These are phyloP conservation scores for Lactarius sanguifluus DNA, from an alignment of 768 basidiomycete genomes.

Conservation along the genomic window DNA sequence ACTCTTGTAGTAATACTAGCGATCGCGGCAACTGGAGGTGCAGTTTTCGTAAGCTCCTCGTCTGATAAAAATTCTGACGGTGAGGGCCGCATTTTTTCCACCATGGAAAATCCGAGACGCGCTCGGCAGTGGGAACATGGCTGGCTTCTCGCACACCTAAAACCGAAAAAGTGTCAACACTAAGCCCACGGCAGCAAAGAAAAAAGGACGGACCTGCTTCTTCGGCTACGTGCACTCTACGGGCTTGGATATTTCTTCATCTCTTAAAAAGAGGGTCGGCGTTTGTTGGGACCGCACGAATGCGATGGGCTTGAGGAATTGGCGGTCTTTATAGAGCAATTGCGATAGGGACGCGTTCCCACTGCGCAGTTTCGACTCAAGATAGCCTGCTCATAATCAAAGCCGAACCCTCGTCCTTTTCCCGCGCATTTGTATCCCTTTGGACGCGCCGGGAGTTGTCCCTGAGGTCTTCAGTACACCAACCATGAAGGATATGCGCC, in stretches of 20 bases:
- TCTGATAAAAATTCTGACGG: slow-evolving; percentile 23
- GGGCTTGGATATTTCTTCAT: slow-evolving; percentile 63
- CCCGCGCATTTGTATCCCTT: neutral
- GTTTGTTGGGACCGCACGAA: slow-evolving; percentile 64
- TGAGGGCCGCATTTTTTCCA: slow-evolving; percentile 14
- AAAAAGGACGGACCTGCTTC: slow-evolving; percentile 46
- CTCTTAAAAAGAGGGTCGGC: slow-evolving; percentile 48
- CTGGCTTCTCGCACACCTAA: slow-evolving; percentile 51
- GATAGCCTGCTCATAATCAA: neutral
- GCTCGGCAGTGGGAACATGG: slow-evolving; percentile 70
- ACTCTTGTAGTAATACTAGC: too few species aligned
- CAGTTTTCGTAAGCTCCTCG: too few species aligned
- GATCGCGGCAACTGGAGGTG: too few species aligned
- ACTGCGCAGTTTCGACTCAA: too few species aligned
- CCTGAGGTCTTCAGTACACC: neutral
- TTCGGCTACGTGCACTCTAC: slow-evolving; percentile 38
- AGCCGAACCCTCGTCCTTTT: neutral
- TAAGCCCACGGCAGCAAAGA: neutral
- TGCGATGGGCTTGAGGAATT: slow-evolving; percentile 41
- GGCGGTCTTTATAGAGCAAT: too few species aligned
- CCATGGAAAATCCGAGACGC: slow-evolving; percentile 63
- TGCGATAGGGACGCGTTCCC: too few species aligned
- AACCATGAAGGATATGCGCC: slow-evolving; percentile 3
- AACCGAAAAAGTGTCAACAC: neutral
- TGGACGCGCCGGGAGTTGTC: neutral